A percentile compares a stretch with the other conserved stretches of the same genome.
These are phyloP conservation scores for Lachancea sp. DNA, from an alignment of 805 yeast species.

Conservation along the genomic window DNA sequence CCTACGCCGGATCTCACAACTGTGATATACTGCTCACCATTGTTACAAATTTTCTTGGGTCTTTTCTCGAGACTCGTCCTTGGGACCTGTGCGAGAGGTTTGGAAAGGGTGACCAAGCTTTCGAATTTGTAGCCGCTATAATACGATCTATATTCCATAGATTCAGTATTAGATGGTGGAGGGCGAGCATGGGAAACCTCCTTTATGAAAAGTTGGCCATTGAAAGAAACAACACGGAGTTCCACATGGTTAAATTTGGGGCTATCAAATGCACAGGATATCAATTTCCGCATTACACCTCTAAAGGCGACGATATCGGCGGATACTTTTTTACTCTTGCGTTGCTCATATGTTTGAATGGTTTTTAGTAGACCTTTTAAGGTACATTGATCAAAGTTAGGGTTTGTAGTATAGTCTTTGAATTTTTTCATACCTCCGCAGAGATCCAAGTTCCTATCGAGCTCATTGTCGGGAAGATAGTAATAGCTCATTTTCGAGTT, in stretches of 20 bases:
- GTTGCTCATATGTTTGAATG: slow-evolving; percentile 49
- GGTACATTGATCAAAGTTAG: slow-evolving; percentile 35
- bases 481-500: slow-evolving; percentile 58
- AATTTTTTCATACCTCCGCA: slow-evolving; percentile 58
- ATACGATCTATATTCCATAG: slow-evolving; percentile 25
- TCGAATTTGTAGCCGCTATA: slow-evolving; percentile 86
- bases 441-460: slow-evolving; percentile 59
- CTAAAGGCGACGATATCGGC: slow-evolving; percentile 75
- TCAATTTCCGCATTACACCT: slow-evolving; percentile 67
- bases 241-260: slow-evolving; percentile 47
- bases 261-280: slow-evolving; percentile 49
- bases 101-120: slow-evolving; percentile 60
- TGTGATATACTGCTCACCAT: slow-evolving; percentile 69
- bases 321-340: slow-evolving; percentile 38
- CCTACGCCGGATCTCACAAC: slow-evolving; percentile 88
- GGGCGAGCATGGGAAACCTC: slow-evolving; percentile 35
- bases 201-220: slow-evolving; percentile 66
- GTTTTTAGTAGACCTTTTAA: slow-evolving; percentile 53
- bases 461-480: slow-evolving; percentile 69
- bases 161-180: slow-evolving; percentile 35
- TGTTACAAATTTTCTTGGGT: slow-evolving; percentile 51
- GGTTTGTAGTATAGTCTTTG: slow-evolving; percentile 46
- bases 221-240: slow-evolving; percentile 60
- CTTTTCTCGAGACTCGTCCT: slow-evolving; percentile 66
- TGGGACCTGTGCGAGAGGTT: slow-evolving; percentile 66